Evolutionary conservation across 73 alveolate genomes (phyloP).

Genomic region (Diophrys sp.): DNA sequence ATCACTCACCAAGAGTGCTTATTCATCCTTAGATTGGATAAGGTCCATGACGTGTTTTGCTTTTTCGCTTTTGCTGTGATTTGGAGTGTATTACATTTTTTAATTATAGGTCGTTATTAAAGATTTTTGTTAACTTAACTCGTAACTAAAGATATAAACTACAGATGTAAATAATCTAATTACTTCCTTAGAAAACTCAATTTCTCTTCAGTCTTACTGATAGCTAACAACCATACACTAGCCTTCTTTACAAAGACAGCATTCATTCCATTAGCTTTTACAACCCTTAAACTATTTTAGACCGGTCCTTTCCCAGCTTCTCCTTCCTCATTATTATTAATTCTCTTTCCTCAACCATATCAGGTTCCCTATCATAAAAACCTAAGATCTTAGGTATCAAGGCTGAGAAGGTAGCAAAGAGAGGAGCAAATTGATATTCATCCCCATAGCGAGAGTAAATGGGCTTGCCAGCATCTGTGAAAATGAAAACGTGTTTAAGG

Average conservation of each 20-base stretch:
- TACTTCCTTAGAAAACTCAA: slow-evolving; percentile 33
- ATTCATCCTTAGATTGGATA: too few species aligned
- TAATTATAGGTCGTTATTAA: slow-evolving; percentile 40
- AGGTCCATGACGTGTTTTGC: too few species aligned
- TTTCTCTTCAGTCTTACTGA: slow-evolving; percentile 18
- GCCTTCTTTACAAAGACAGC: slow-evolving; percentile 34
- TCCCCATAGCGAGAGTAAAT: slow-evolving; percentile 46
- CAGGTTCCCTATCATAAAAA: too few species aligned
- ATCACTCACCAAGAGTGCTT: too few species aligned
- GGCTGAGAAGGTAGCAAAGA: slow-evolving; percentile 57
- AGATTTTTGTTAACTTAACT: slow-evolving; percentile 28
- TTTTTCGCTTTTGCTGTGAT: too few species aligned
- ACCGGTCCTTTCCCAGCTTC: not conserved
- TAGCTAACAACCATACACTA: slow-evolving; percentile 24
- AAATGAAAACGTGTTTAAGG: slow-evolving; percentile 9
- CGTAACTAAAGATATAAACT: slow-evolving; percentile 54
- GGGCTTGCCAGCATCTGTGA: slow-evolving; percentile 62
- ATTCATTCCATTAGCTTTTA: slow-evolving; percentile 13
- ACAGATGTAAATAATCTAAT: slow-evolving; percentile 41
- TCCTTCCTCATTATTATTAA: slow-evolving; percentile 11
- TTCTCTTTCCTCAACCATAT: not conserved
- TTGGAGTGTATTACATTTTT: too few species aligned
- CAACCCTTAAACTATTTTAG: slow-evolving; percentile 26
- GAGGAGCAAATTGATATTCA: slow-evolving; percentile 40
- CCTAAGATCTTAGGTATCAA: slow-evolving; percentile 43